A percentile compares a stretch with the other conserved stretches of the same genome.
phyloP scores from a whole-genome alignment of 1,284 basidiomycete species.

The Cerrena zonata region DNA sequence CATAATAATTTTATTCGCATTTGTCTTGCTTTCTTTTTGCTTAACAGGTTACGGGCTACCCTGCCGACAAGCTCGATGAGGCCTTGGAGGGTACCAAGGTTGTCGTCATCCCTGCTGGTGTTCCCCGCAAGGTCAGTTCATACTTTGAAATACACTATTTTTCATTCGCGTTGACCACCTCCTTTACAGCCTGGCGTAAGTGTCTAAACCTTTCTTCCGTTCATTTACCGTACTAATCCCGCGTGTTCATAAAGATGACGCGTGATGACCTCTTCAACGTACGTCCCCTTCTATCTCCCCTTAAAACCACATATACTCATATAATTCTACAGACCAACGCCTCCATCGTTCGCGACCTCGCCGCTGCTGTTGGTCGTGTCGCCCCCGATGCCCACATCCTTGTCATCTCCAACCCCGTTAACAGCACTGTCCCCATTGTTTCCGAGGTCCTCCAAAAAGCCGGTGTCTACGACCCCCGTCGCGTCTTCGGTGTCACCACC shows the following conservation, averaged over 20 bases:
- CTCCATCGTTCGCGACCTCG: constrained; percentile 94
- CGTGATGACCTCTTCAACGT: constrained; percentile 99
- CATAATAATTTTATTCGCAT: not conserved
- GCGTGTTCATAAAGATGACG: constrained; percentile 61
- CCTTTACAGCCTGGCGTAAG: constrained; percentile 63
- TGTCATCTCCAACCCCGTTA: constrained; percentile 95
- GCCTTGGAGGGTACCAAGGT: constrained; percentile 84
- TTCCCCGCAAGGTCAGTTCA: constrained; percentile 78
- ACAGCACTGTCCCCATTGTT: constrained; percentile 96
- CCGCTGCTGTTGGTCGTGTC: constrained; percentile 80
- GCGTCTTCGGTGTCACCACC: constrained; percentile 86
- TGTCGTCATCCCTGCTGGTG: constrained; percentile 96
- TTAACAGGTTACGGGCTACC: constrained; percentile 70
- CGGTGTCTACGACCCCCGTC: constrained; percentile 85
- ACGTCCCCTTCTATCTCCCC: constrained; percentile 27
- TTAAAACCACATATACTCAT: constrained; percentile 2
- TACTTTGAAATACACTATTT: constrained; percentile 3
- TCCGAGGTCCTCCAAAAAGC: constrained; percentile 89
- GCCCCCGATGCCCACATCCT: constrained; percentile 87
- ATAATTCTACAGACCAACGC: constrained; percentile 71
- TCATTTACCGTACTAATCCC: constrained; percentile 26
- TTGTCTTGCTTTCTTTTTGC: constrained; percentile 5
- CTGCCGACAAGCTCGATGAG: constrained; percentile 79
- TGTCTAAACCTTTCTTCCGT: constrained; percentile 20
- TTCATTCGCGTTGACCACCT: constrained; percentile 23